Evolutionary conservation across 2,329 filamentous ascomycete species (phyloP), one percentile per base, ranked within the genome.

Genomic region (Penicillium expansum): DNA sequence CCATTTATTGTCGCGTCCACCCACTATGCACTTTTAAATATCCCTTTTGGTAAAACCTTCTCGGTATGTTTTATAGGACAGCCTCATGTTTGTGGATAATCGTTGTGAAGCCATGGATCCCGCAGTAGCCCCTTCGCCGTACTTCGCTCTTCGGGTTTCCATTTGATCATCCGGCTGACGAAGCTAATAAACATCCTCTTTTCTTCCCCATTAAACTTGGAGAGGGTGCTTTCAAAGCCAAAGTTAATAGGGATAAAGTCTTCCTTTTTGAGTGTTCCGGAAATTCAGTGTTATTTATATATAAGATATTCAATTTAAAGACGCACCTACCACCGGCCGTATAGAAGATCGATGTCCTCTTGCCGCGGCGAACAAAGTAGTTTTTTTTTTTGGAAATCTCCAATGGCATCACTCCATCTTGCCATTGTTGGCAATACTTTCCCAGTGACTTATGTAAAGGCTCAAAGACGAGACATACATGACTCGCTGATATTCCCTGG

Each of bases 371-470:
- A 30, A 75, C 20, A n/a, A 74, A 55, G 35, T 68, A 79, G 70
- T 10, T 78, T 67, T 47, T 70, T 67, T 45, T 59, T 55, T 73
- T 75, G 14, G 75, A 61, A 20, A 72, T 58, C 44, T 63, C 62
- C 14, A 63, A 58, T 10, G 66, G 70, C 16, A 76, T 69, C n/a
- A 64, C 62, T 20, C 55, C 45, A 8, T 55, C 62, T 6, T 55
- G 48, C 18, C 61, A 73, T 54, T 69, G 65, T 39, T 62, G 37
- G 45, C 64, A 58, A 33, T 69, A 71, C 20, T 66, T 51, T 35
- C 55, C 50, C 0, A 75, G 65, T 9, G 71, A 66, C 52, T 75
- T 70, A 33, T 70, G 66, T 48, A 75, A 60, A 8, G 73, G 71
- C 48, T 73, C 68, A 42, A 70, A 73, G 27, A 55, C 27, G 24